A percentile compares a stretch with the other conserved stretches of the same genome.
Evolutionary conservation across 306 rosid species (phyloP).

Genomic region (Pterocarpus santalinus): DNA sequence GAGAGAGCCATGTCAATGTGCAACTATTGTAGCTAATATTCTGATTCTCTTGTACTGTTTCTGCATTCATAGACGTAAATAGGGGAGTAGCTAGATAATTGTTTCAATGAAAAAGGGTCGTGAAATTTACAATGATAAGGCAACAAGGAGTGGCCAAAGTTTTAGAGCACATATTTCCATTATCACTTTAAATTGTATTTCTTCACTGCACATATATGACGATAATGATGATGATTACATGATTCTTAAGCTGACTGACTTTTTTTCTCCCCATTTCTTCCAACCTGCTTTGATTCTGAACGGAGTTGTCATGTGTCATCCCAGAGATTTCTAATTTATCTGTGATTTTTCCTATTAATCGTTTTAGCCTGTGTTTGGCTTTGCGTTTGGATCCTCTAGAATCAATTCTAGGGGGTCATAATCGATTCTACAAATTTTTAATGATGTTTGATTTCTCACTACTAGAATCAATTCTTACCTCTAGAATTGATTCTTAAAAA

Average conservation of each 20-base stretch:
- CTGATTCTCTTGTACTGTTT: constrained; percentile 50
- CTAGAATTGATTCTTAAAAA: too few species aligned
- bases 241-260: constrained; percentile 38
- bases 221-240: constrained; percentile 21
- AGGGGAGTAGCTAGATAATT: constrained; percentile 47
- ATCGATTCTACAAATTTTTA: too few species aligned
- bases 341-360: background rate
- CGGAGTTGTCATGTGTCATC: background rate
- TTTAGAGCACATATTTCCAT: constrained; percentile 58
- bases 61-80: constrained; percentile 52
- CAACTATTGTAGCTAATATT: constrained; percentile 66
- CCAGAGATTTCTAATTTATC: constrained; percentile 23
- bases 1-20: constrained; percentile 42
- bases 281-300: constrained; percentile 1
- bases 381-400: too few species aligned
- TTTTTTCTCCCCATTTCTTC: background rate
- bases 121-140: constrained; percentile 38
- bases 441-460: too few species aligned
- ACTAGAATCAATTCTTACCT: too few species aligned
- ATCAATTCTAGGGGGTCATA: too few species aligned
- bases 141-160: constrained; percentile 50
- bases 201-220: constrained; percentile 42
- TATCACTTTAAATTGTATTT: constrained; percentile 53
- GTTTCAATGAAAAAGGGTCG: constrained; percentile 46
- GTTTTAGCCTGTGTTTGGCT: background rate